Percentiles rank a stretch among this genome's conserved stretches.
These are phyloP conservation scores for Pyrenochaeta sp. DNA, from an alignment of 2,329 filamentous ascomycete genomes.

Conservation along the genomic window DNA sequence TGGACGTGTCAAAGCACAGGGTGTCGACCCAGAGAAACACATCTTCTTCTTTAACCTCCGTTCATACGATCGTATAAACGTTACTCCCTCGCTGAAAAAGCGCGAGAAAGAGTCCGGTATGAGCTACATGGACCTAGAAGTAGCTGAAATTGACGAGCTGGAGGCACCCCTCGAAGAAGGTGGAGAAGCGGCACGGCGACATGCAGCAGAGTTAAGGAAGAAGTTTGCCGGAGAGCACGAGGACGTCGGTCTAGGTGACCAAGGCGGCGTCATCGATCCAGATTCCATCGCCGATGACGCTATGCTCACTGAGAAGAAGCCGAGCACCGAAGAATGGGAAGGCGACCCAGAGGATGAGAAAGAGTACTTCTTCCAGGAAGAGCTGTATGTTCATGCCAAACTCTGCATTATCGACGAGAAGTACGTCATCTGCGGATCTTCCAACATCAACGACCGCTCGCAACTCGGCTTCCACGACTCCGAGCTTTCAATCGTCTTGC, in stretches of 20 bases:
- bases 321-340: conserved; percentile 78
- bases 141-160: conserved; percentile 86
- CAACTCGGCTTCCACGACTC: conserved; percentile 91
- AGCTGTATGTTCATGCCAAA: conserved; percentile 95
- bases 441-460: conserved; percentile 90
- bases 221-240: conserved; percentile 56
- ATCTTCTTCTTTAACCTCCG: conserved; percentile 95
- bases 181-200: conserved; percentile 51
- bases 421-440: conserved; percentile 83
- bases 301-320: conserved; percentile 74
- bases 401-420: conserved; percentile 88
- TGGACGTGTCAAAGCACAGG: conserved; percentile 75
- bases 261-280: conserved; percentile 60
- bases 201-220: conserved; percentile 56
- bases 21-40: conserved; percentile 78
- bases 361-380: conserved; percentile 91
- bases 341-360: conserved; percentile 77
- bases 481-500: conserved; percentile 88
- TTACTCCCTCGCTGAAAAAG: conserved; percentile 74
- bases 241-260: conserved; percentile 49
- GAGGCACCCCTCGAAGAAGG: conserved; percentile 62
- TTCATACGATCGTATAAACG: conserved; percentile 91
- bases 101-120: conserved; percentile 84
- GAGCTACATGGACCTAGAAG: conserved; percentile 84
- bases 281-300: conserved; percentile 79